Base-by-base conservation (phyloP, 371 early-diverging fungal genomes). In the Mucor irregularis region DNA sequence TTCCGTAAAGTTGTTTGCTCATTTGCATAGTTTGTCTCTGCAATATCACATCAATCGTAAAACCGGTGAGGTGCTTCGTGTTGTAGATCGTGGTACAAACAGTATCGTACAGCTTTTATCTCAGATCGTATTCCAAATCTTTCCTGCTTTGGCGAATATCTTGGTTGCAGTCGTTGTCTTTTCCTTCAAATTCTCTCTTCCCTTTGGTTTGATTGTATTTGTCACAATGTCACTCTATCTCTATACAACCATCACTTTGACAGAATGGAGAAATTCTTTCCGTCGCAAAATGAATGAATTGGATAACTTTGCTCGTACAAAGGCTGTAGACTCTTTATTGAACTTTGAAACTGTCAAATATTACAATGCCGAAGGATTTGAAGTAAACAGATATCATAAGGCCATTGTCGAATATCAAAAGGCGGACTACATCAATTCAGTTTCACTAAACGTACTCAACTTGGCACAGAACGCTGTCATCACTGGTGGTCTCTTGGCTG, bases 341-440 rank as follows among this genome's bases (percentile, higher is more conserved):
- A 97, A 96, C 72, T 95, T 94, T 72, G 98, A 97, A 62, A 96
- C 98, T 1, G 96, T 97, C 55, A 96, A 98, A 69, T 88, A 88
- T 56, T 92, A 89, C 75, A 86, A 83, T 37, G 86, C 86, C 5
- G 89, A 92, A 66, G 64, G 72, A 4, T 94, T 82, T 68, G 98
- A 97, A 69, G 82, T 90, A 21, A 68, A 75, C 16, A 78, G 89
- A 22, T 98, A 92, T 63, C 69, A 81, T 13, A 73, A 90, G 19
- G 87, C 92, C 0, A 84, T 97, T 37, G 67, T 69, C 3, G 78
- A 83, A 35, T 96, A 86, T 58, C 93, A 96, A 74, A 70, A 69
- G 17, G 95, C 96, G 11, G 95, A 94, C 49, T 88, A 76, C 67
- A 81, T 83, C 50, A 85, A 82, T 53, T 81, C 81, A 4, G 78